These are phyloP conservation scores for Xerocomellus amylosporus DNA, from an alignment of 768 basidiomycete species.

Conservation along the genomic window DNA sequence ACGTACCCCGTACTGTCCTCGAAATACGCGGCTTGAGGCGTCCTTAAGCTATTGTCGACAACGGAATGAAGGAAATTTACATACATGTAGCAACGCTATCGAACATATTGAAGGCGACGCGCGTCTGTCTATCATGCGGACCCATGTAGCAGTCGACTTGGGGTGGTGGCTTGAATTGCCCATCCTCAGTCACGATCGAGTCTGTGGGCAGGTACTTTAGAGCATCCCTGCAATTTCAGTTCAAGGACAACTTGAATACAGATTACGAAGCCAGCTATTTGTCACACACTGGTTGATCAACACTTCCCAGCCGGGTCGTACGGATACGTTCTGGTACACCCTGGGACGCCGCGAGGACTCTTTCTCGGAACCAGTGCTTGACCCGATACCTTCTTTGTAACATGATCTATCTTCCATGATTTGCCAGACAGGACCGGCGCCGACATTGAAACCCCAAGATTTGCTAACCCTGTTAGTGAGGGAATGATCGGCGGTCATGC, in stretches of 20 bases:
- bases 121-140: constrained; percentile 52
- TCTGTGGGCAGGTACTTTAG: constrained; percentile 59
- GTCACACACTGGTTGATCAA: constrained; percentile 48
- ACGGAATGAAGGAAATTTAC: constrained; percentile 37
- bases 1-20: constrained; percentile 61
- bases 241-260: constrained; percentile 3
- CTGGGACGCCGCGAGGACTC: constrained; percentile 58
- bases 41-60: neutral
- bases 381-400: constrained; percentile 58
- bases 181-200: constrained; percentile 47
- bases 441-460: constrained; percentile 72
- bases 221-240: constrained; percentile 45
- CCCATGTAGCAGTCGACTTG: constrained; percentile 64
- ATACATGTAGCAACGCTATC: constrained; percentile 57
- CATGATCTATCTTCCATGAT: constrained; percentile 73
- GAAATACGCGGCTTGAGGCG: constrained; percentile 54
- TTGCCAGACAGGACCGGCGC: constrained; percentile 77
- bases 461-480: constrained; percentile 58
- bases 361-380: constrained; percentile 30
- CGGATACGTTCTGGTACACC: constrained; percentile 47
- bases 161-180: constrained; percentile 49
- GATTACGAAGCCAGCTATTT: constrained; percentile 1
- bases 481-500: constrained; percentile 47
- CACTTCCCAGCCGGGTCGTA: constrained; percentile 46
- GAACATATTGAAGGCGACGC: constrained; percentile 51